A percentile compares a stretch with the other conserved stretches of the same genome.
Evolutionary conservation across 2,329 filamentous ascomycete genomes (phyloP).

Genomic region (Fusarium oligoseptatum): DNA sequence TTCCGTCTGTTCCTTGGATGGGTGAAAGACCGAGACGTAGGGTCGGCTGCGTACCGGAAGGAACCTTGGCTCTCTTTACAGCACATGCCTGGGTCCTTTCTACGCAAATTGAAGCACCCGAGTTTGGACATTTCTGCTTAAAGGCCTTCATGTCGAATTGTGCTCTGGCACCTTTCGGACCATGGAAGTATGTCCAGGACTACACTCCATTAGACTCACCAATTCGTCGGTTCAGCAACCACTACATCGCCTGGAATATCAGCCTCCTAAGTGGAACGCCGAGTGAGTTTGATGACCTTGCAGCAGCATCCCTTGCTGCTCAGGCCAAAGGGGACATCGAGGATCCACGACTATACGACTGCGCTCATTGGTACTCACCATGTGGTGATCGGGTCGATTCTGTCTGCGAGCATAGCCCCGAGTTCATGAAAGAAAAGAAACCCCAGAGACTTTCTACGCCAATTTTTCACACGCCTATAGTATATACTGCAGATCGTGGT

Average conservation of each 20-base stretch:
- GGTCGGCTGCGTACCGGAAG: background rate
- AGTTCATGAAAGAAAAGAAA: background rate
- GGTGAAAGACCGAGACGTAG: background rate
- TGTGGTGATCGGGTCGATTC: background rate
- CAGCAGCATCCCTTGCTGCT: background rate
- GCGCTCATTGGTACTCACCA: background rate
- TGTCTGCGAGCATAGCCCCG: background rate
- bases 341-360: background rate
- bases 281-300: background rate
- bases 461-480: background rate
- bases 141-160: constrained; percentile 2
- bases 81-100: background rate
- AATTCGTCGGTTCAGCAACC: constrained; percentile 2
- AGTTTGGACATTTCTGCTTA: background rate
- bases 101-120: background rate
- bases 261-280: background rate
- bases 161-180: background rate
- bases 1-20: background rate
- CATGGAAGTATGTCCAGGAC: background rate
- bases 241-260: background rate
- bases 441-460: background rate
- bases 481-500: background rate
- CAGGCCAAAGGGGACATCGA: background rate
- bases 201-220: background rate
- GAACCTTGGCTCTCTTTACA: background rate